phyloP scores from a whole-genome alignment of 2,329 filamentous ascomycete genomes.

The Epichloe elymi region DNA sequence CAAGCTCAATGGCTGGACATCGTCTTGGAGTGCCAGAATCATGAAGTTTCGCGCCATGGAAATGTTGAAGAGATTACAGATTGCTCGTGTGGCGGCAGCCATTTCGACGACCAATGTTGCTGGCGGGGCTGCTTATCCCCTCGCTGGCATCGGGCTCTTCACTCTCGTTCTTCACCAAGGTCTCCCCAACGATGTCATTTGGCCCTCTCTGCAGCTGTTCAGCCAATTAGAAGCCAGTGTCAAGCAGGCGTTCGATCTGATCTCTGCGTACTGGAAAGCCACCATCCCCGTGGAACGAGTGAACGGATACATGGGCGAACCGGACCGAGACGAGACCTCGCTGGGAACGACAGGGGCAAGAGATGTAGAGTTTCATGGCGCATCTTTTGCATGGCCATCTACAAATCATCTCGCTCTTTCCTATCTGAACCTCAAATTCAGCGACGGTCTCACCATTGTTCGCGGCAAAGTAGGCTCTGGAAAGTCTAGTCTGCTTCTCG shows the following conservation, averaged over 20 bases:
- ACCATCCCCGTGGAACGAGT: conserved; percentile 72
- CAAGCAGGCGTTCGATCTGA: conserved; percentile 59
- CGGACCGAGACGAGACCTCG: conserved; percentile 50
- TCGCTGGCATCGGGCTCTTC: conserved; percentile 71
- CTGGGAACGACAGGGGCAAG: conserved; percentile 18
- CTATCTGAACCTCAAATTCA: conserved; percentile 32
- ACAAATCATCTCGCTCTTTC: conserved; percentile 38
- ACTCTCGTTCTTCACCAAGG: conserved; percentile 55
- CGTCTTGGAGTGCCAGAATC: conserved; percentile 23
- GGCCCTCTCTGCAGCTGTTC: conserved; percentile 75
- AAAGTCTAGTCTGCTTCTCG: conserved; percentile 47
- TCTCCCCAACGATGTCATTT: conserved; percentile 69
- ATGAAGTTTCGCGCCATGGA: conserved; percentile 22
- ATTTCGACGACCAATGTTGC: conserved; percentile 60
- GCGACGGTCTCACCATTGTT: conserved; percentile 38
- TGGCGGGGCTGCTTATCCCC: conserved; percentile 62
- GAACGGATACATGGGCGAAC: conserved; percentile 76
- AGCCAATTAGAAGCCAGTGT: conserved; percentile 60
- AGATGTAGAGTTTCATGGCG: conserved; percentile 43
- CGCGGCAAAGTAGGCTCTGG: conserved; percentile 48
- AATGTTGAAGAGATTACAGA: conserved; percentile 24
- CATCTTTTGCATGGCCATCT: conserved; percentile 72
- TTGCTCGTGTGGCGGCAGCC: conserved; percentile 23
- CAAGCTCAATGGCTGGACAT: conserved; percentile 28
- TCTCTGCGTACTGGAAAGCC: conserved; percentile 68